These are phyloP conservation scores for Ilyonectria mors-panacis DNA, from an alignment of 2,329 filamentous ascomycete genomes.

Conservation along the genomic window DNA sequence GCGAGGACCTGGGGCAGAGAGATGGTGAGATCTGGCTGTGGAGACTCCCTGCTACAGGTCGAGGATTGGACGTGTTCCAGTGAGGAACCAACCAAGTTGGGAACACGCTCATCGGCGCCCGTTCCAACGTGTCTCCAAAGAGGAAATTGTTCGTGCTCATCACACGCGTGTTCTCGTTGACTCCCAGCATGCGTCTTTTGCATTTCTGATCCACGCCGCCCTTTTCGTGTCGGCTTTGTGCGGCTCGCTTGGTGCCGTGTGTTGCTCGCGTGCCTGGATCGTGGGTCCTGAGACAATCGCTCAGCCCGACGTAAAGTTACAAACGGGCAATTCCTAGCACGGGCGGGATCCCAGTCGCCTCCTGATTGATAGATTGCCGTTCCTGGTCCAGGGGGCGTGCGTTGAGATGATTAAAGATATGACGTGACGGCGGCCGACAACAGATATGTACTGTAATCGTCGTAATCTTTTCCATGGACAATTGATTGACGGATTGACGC, in stretches of 20 bases:
- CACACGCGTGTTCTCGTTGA: not conserved
- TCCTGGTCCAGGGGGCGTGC: constrained; percentile 18
- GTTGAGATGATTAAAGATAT: constrained; percentile 1
- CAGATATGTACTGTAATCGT: not conserved
- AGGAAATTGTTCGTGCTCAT: constrained; percentile 34
- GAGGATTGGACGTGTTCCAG: constrained; percentile 26
- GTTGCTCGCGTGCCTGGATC: constrained; percentile 40
- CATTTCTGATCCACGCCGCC: not conserved
- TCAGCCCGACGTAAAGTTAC: not conserved
- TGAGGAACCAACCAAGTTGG: constrained; percentile 36
- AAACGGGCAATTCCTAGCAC: constrained; percentile 4
- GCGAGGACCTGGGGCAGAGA: constrained; percentile 1
- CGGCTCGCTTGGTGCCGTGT: constrained; percentile 5
- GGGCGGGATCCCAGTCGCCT: not conserved
- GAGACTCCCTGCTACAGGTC: constrained; percentile 3
- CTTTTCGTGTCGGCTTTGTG: not conserved
- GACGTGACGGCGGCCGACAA: constrained; percentile 2
- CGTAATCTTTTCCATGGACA: not conserved
- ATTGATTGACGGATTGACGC: not conserved
- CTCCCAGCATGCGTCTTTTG: constrained; percentile 6
- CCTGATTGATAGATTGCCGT: constrained; percentile 18
- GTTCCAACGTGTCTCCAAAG: constrained; percentile 36
- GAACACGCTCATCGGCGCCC: constrained; percentile 31
- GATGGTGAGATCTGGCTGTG: constrained; percentile 26
- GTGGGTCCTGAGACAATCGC: constrained; percentile 13